These are phyloP conservation scores for Pseudogymnoascus sp. DNA, from an alignment of 2,329 filamentous ascomycete genomes.

Conservation along the genomic window DNA sequence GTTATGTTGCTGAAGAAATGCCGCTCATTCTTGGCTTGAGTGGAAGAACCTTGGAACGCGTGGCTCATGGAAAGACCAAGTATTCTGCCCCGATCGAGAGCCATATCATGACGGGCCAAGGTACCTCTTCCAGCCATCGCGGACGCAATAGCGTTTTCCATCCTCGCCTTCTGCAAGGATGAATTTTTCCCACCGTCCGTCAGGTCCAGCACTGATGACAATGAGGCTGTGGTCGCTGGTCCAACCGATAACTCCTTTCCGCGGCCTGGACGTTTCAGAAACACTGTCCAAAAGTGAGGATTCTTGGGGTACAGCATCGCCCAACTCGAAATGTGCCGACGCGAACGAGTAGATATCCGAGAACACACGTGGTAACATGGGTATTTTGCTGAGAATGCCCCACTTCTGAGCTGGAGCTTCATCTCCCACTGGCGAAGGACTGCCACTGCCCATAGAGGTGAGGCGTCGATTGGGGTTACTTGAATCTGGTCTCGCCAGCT, in stretches of 20 bases:
- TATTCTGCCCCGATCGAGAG: neutral
- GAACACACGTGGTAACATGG: constrained; percentile 77
- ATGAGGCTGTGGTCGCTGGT: constrained; percentile 63
- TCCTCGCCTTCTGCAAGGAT: constrained; percentile 59
- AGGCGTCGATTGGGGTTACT: constrained; percentile 27
- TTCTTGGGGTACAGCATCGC: constrained; percentile 51
- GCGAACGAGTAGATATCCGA: constrained; percentile 85
- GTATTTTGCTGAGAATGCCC: constrained; percentile 76
- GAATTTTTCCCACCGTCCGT: constrained; percentile 85
- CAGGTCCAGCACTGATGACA: constrained; percentile 69
- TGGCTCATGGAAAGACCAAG: neutral
- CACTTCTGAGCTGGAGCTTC: constrained; percentile 63
- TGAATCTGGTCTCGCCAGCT: constrained; percentile 29
- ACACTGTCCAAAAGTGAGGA: constrained; percentile 18
- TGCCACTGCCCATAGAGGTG: constrained; percentile 22
- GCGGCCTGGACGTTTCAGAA: constrained; percentile 38
- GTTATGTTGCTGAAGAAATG: neutral
- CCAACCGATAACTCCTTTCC: constrained; percentile 85
- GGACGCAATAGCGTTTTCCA: constrained; percentile 55
- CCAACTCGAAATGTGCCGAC: constrained; percentile 72
- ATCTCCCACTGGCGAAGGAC: constrained; percentile 28
- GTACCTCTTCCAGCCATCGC: constrained; percentile 79
- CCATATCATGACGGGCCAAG: constrained; percentile 34
- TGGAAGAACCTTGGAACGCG: neutral
- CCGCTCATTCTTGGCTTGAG: neutral